Conservation (phyloP, 1,139 yeast species). For the Candida pseudoviswanathii region DNA sequence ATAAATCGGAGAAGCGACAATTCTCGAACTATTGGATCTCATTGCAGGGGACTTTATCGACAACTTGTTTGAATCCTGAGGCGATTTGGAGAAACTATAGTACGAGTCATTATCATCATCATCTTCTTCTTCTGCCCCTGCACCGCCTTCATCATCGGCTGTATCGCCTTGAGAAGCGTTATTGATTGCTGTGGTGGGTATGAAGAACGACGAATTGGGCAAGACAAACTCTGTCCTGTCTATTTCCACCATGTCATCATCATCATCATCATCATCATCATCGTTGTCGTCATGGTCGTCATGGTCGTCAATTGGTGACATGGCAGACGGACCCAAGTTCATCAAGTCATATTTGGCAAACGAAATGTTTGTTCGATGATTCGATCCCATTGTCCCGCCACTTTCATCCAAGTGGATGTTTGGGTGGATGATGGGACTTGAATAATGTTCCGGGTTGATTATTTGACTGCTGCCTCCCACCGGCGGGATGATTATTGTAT, state of each 20-base stretch:
- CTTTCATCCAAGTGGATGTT: constrained; percentile 9
- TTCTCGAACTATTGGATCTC: neutral
- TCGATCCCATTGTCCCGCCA: neutral
- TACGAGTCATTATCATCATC: neutral
- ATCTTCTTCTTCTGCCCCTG: neutral
- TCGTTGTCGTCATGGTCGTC: constrained; percentile 2
- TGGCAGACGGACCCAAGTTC: constrained; percentile 14
- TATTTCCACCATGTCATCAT: constrained; percentile 6
- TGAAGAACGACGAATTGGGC: constrained; percentile 9
- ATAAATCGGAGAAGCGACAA: constrained; percentile 12
- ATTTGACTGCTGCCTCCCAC: constrained; percentile 11
- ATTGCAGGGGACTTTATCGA: neutral
- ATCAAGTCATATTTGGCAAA: constrained; percentile 16
- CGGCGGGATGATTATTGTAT: constrained; percentile 17
- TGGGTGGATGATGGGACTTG: constrained; percentile 16
- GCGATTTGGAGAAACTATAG: constrained; percentile 3
- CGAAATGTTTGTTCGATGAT: neutral
- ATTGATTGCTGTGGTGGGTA: constrained; percentile 2
- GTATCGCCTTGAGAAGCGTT: constrained; percentile 9
- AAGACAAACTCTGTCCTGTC: constrained; percentile 5
- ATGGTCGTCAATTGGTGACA: constrained; percentile 13
- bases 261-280: constrained; percentile 12
- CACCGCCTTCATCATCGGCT: constrained; percentile 13
- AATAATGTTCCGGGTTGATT: constrained; percentile 11
- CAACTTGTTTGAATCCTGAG: constrained; percentile 1